phyloP scores from a whole-genome alignment of 805 yeast genomes.

The Wickerhamomyces rabaulensis region DNA sequence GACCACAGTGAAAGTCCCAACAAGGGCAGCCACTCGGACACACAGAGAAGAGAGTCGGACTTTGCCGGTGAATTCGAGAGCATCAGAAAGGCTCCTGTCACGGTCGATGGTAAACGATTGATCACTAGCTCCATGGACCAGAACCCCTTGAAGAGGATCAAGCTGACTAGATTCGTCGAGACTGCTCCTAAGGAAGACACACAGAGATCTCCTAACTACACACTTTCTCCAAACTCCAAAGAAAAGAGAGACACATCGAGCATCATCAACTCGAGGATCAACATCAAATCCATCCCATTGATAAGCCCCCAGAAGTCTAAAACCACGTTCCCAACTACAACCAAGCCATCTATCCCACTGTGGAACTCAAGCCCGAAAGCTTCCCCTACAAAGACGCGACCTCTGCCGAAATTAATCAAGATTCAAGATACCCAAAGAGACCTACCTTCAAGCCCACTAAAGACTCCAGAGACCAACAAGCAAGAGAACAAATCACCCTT shows the following conservation, averaged over 20 bases:
- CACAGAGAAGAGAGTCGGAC: conserved; percentile 6
- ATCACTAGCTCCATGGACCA: conserved; percentile 1
- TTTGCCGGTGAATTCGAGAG: conserved; percentile 18
- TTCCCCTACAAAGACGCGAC: background rate
- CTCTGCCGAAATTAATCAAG: background rate
- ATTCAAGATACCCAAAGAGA: background rate
- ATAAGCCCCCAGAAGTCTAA: background rate
- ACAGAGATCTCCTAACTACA: background rate
- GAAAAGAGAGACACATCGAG: background rate
- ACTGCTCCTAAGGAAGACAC: background rate
- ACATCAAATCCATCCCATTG: background rate
- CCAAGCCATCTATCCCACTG: background rate
- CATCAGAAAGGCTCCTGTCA: conserved; percentile 12
- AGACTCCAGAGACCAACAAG: background rate
- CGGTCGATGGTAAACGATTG: conserved; percentile 7
- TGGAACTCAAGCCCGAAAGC: background rate
- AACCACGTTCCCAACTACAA: background rate
- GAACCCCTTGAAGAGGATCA: background rate
- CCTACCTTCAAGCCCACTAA: background rate
- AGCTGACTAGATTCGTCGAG: background rate
- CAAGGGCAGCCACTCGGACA: background rate
- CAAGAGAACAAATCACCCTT: background rate
- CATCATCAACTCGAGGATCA: background rate
- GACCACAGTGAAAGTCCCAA: background rate
- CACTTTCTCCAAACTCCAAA: background rate